A percentile compares a stretch with the other conserved stretches of the same genome.
Conservation (phyloP, 2,329 filamentous ascomycete genomes). For the Neofusicoccum laricinum region DNA sequence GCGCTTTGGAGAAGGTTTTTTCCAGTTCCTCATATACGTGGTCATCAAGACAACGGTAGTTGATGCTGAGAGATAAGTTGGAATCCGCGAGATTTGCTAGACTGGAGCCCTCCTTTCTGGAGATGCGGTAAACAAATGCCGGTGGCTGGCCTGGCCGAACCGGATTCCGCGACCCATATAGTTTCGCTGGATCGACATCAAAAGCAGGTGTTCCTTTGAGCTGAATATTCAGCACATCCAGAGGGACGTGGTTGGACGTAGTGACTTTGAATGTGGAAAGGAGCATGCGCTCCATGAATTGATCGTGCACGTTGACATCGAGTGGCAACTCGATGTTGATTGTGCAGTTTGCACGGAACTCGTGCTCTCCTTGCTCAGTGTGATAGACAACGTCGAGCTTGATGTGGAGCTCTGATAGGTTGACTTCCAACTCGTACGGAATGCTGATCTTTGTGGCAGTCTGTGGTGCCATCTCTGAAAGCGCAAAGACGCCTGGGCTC, state of each 20-base stretch:
- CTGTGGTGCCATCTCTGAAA: slow-evolving; percentile 43
- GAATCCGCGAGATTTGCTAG: slow-evolving; percentile 29
- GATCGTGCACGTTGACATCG: slow-evolving; percentile 93
- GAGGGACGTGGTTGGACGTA: slow-evolving; percentile 70
- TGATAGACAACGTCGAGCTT: slow-evolving; percentile 74
- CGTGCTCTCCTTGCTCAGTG: slow-evolving; percentile 64
- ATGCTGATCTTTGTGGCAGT: slow-evolving; percentile 60
- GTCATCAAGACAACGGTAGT: slow-evolving; percentile 74
- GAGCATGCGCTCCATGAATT: slow-evolving; percentile 79
- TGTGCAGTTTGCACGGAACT: slow-evolving; percentile 60
- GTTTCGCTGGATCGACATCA: slow-evolving; percentile 56
- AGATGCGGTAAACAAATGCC: slow-evolving; percentile 76
- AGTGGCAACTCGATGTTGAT: slow-evolving; percentile 75
- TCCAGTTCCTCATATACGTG: slow-evolving; percentile 58
- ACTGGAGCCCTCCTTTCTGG: slow-evolving; percentile 44
- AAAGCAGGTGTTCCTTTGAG: slow-evolving; percentile 70
- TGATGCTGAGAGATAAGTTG: slow-evolving; percentile 64
- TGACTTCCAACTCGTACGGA: slow-evolving; percentile 81
- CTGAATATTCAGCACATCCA: slow-evolving; percentile 69
- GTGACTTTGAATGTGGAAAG: slow-evolving; percentile 92
- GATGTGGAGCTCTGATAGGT: slow-evolving; percentile 67
- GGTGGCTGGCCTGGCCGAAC: slow-evolving; percentile 81
- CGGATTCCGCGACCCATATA: slow-evolving; percentile 47
- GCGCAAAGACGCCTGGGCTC: slow-evolving; percentile 46
- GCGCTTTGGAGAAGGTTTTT: slow-evolving; percentile 43